Conservation (phyloP, 768 basidiomycete genomes). For the Butyriboletus loyo region DNA sequence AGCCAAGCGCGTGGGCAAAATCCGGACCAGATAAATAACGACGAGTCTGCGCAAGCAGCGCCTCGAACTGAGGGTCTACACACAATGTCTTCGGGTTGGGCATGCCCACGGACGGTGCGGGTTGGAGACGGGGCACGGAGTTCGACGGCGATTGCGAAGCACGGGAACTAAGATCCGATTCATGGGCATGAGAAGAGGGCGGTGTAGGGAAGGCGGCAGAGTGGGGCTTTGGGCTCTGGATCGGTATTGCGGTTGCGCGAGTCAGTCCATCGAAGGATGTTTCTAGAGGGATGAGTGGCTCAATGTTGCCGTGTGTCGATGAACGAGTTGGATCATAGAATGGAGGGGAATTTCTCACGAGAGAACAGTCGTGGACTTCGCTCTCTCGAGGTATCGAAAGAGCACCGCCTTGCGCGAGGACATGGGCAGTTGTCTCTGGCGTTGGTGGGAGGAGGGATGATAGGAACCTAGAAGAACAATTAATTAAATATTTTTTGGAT, state of each 20-base stretch:
- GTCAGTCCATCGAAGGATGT: slow-evolving; percentile 5
- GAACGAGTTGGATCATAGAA: neutral
- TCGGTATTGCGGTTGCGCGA: slow-evolving; percentile 15
- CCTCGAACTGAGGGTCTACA: slow-evolving; percentile 44
- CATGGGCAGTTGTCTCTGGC: slow-evolving; percentile 63
- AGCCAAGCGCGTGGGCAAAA: slow-evolving; percentile 67
- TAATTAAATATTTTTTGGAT: neutral
- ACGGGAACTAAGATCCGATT: slow-evolving; percentile 19
- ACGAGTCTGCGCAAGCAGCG: slow-evolving; percentile 69
- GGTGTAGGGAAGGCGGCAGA: slow-evolving; percentile 20
- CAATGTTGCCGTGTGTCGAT: neutral
- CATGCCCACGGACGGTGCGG: neutral
- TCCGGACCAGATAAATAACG: slow-evolving; percentile 61
- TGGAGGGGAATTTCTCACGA: neutral
- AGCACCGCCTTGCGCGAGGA: slow-evolving; percentile 63
- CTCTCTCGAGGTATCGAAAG: slow-evolving; percentile 7
- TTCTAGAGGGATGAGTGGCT: neutral
- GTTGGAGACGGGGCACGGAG: slow-evolving; percentile 20
- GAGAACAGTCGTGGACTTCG: neutral
- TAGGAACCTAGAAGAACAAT: slow-evolving; percentile 44
- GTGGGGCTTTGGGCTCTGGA: slow-evolving; percentile 10
- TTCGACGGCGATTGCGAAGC: slow-evolving; percentile 26
- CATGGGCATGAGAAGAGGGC: slow-evolving; percentile 14
- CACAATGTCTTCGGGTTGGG: neutral
- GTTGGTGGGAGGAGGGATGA: slow-evolving; percentile 76